A percentile compares a stretch with the other conserved stretches of the same genome.
These are phyloP conservation scores for Phaffomyces antillensis DNA, from an alignment of 805 yeast species.

Conservation along the genomic window DNA sequence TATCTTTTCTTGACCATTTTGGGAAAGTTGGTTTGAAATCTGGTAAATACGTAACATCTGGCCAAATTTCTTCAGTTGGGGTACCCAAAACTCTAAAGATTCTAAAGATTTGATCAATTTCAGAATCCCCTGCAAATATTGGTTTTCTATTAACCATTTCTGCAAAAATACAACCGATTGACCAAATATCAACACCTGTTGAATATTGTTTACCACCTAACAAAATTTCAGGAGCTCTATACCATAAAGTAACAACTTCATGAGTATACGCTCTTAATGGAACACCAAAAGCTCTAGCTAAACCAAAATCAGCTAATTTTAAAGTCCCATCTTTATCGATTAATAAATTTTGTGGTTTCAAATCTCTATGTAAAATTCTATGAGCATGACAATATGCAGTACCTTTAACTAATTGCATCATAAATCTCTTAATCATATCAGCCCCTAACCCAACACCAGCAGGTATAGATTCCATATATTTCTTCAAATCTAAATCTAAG, in stretches of 20 bases:
- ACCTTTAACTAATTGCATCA: conserved; percentile 88
- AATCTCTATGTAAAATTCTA: conserved; percentile 88
- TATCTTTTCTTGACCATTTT: conserved; percentile 71
- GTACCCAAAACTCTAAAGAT: conserved; percentile 91
- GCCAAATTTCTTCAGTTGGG: conserved; percentile 91
- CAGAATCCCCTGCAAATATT: conserved; percentile 94
- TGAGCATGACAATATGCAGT: conserved; percentile 91
- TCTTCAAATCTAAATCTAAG: conserved; percentile 89
- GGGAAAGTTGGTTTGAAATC: conserved; percentile 93
- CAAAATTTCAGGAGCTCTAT: conserved; percentile 91
- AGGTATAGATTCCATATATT: conserved; percentile 94
- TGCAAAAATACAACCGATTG: conserved; percentile 95
- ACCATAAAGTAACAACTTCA: conserved; percentile 97
- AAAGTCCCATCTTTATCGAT: conserved; percentile 94
- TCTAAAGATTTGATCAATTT: conserved; percentile 92
- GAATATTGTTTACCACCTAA: conserved; percentile 96
- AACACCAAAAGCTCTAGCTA: conserved; percentile 96
- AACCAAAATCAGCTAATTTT: conserved; percentile 87
- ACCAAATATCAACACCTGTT: conserved; percentile 99
- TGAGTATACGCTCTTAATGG: conserved; percentile 96
- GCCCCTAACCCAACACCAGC: conserved; percentile 86
- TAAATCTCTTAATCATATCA: conserved; percentile 84
- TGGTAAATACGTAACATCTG: conserved; percentile 84
- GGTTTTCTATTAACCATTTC: conserved; percentile 97
- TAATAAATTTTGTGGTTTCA: conserved; percentile 92